Base-by-base conservation (phyloP, 2,329 filamentous ascomycete species). In the Fusarium marasasianum region DNA sequence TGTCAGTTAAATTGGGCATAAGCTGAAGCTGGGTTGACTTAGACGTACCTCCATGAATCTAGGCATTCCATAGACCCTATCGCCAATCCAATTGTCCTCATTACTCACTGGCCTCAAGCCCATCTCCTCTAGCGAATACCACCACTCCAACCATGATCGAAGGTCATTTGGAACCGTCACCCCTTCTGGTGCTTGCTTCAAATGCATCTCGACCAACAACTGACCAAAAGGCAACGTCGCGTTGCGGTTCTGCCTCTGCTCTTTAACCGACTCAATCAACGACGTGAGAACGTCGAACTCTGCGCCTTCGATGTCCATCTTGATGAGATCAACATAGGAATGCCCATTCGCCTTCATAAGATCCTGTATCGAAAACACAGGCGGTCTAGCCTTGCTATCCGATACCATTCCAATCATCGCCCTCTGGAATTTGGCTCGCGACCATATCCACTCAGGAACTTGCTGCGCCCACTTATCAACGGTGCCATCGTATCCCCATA, bases 291-390 rank as follows among this genome's bases (percentile, higher is more conserved):
- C 31, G 3, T 57, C 50, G 31, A 29, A 62, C 5, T 62, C 59
- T 6, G 59, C 59, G 0, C 59, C 59, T 18, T 62, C 59, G 1
- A 62, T 62, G 31, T 62, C 59, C 59, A 62, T 62, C 35, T 62
- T 62, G 24, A 62, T 43, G 1, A 62, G 38, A 29, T 62, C 59
- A 29, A 62, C 38, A 24, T 57, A 62, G 1, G 59, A 44, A 17
- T 62, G 59, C 6, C 59, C 59, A 13, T 62, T 62, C 9, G 2
- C 7, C 24, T 43, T 44, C 50, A 62, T 62, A 1, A 62, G 38
- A 55, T 62, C 59, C 5, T 62, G 59, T 22, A 62, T 62, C 17
- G 50, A 43, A 12, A 35, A n/a, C 4, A 62, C 31, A 14, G 59
- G 59, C 8, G 59, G 59, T 8, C 20, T 26, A 5, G 50, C 50